Evolutionary conservation across 345 rosid genomes (phyloP).

Genomic region (Rhodamnia argentea): DNA sequence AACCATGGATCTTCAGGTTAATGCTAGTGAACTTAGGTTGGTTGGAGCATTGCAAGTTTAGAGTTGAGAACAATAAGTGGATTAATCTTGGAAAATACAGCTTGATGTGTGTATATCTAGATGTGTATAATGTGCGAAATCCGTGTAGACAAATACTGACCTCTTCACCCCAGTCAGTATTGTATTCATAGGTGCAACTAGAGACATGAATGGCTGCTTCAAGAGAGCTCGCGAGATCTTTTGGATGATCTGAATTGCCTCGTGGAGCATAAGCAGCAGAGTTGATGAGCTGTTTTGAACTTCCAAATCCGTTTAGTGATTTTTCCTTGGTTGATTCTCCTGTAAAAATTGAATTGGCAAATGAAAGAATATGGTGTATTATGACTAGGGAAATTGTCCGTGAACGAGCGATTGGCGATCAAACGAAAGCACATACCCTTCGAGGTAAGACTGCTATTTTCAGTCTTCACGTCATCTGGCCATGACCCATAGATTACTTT

Average conservation of each 20-base stretch:
- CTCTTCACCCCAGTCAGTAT: constrained; percentile 46
- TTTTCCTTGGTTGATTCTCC: constrained; percentile 9
- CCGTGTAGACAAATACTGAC: constrained; percentile 5
- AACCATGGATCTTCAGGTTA: not conserved
- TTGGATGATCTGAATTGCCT: constrained; percentile 12
- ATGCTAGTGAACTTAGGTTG: not conserved
- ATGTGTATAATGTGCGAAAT: not conserved
- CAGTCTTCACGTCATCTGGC: constrained; percentile 13
- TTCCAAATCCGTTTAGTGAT: constrained; percentile 26
- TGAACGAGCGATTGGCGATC: not conserved
- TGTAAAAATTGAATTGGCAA: not conserved
- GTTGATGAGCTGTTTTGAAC: constrained; percentile 24
- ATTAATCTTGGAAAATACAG: not conserved
- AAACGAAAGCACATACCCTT: not conserved
- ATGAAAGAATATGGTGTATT: not conserved
- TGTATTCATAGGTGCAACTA: constrained; percentile 29
- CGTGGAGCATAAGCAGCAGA: constrained; percentile 31
- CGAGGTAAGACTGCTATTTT: not conserved
- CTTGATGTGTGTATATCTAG: not conserved
- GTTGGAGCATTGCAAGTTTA: not conserved
- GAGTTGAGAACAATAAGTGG: not conserved
- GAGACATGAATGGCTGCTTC: constrained; percentile 38
- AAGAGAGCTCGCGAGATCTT: not conserved
- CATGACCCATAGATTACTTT: constrained; percentile 50
- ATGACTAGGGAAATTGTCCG: not conserved